phyloP scores from a whole-genome alignment of 208 protist species.

The Leishmania amazonensis region DNA sequence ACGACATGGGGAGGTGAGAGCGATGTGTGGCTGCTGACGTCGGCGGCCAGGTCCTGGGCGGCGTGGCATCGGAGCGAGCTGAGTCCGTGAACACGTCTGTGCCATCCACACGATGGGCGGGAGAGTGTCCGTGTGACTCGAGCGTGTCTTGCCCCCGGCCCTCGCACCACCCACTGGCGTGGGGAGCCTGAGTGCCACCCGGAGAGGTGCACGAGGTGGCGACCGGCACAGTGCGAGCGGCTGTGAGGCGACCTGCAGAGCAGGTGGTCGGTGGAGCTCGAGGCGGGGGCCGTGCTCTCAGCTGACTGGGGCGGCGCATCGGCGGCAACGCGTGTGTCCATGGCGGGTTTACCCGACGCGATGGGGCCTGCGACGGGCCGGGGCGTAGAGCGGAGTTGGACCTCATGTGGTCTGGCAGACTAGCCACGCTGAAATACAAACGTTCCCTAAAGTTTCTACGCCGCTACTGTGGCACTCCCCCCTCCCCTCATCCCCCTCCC shows the following conservation, averaged over 20 bases:
- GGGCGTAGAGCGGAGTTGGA: not conserved
- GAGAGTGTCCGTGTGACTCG: not conserved
- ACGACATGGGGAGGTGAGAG: not conserved
- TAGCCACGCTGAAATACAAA: not conserved
- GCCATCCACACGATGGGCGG: not conserved
- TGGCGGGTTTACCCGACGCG: not conserved
- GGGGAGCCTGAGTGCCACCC: not conserved
- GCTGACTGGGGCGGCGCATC: not conserved
- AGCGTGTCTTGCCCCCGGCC: not conserved
- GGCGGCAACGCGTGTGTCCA: not conserved
- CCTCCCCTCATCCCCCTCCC: not conserved
- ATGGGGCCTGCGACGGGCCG: not conserved
- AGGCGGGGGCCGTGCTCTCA: not conserved
- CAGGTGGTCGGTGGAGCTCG: not conserved
- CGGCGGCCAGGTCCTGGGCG: not conserved
- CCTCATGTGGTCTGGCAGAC: not conserved
- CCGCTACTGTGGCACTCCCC: not conserved
- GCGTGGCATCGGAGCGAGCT: not conserved
- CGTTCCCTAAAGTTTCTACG: not conserved
- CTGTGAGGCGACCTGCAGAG: not conserved
- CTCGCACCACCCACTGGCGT: not conserved
- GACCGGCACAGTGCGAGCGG: not conserved
- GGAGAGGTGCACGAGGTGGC: not conserved
- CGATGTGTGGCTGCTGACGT: not conserved
- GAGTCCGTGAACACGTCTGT: not conserved